Base-by-base conservation (phyloP, 306 rosid species). In the Coriaria nepalensis region DNA sequence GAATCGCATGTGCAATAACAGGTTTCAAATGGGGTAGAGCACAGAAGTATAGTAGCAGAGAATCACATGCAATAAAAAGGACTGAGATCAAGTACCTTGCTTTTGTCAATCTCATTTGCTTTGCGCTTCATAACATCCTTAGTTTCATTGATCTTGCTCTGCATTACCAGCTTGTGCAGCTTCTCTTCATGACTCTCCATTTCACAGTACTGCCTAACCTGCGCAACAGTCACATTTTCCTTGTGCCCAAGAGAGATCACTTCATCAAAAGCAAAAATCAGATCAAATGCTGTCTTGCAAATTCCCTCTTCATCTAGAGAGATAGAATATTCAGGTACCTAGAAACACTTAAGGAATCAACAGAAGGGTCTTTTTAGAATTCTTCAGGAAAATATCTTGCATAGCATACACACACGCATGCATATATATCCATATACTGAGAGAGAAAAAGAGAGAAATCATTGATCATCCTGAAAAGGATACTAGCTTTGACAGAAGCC, bases 161-260 rank as follows among this genome's bases (percentile, higher is more conserved):
- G 87, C 94, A 72, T 36, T 40, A 90, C 94, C 57, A 84, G 73
- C 72, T 81, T 90, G 77, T 84, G 94, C 76, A 90, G 62, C 74
- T 85, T 90, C 86, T 90, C 98, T 71, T 90, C 98, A 45, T 81
- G 94, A 75, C 95, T 76, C 79, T 90, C 93, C 94, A 81, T 88
- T 71, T 83, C 90, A 70, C 95, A 81, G 64, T 88, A 81, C 62
- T 81, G 95, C 70, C 78, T 83, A 53, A 88, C 96, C 69, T 80
- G 93, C 35, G 96, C 78, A 68, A 78, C 86, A 34, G 80, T 78
- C 59, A 81, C 86, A 59, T 60, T 83, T 68, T 88, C 95, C 78
- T 78, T 83, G 86, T 85, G 92, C 55, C 98, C 98, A 50, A 90
- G 86, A 59, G 98, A 62, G 61, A 85, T 85, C 64, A 85, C 92